These are phyloP conservation scores for Eucalyptus rudis DNA, from an alignment of 345 rosid species.

Conservation along the genomic window DNA sequence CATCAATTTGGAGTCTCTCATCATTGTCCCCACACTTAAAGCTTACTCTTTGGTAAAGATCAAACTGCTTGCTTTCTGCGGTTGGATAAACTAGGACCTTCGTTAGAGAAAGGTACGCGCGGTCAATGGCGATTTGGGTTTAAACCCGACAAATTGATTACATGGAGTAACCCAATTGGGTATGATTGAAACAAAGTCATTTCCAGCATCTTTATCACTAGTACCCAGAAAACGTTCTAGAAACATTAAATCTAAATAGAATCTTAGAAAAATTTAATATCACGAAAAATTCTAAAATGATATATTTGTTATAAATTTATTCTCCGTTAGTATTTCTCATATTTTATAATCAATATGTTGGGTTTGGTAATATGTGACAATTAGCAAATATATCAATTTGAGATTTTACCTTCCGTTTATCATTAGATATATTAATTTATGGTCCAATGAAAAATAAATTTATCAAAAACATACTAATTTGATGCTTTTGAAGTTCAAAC, in stretches of 20 bases:
- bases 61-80: background rate
- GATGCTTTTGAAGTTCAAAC: too few species aligned
- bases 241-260: background rate
- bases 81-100: background rate
- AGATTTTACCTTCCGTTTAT: rapidly evolving
- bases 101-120: background rate
- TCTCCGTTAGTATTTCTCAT: rapidly evolving
- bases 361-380: too few species aligned
- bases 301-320: too few species aligned
- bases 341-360: too few species aligned
- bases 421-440: too few species aligned
- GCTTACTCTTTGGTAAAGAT: background rate
- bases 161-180: background rate
- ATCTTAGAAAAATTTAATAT: background rate
- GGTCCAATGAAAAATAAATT: rapidly evolving
- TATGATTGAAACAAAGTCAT: background rate
- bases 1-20: background rate
- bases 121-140: background rate
- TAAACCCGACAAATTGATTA: background rate
- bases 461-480: too few species aligned
- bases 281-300: rapidly evolving
- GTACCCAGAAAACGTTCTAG: background rate
- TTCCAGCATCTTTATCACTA: background rate
- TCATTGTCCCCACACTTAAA: background rate
- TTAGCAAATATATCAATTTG: rapidly evolving